Conservation (phyloP, 2,329 filamentous ascomycete genomes). For the Sporothrix dimorphospora region DNA sequence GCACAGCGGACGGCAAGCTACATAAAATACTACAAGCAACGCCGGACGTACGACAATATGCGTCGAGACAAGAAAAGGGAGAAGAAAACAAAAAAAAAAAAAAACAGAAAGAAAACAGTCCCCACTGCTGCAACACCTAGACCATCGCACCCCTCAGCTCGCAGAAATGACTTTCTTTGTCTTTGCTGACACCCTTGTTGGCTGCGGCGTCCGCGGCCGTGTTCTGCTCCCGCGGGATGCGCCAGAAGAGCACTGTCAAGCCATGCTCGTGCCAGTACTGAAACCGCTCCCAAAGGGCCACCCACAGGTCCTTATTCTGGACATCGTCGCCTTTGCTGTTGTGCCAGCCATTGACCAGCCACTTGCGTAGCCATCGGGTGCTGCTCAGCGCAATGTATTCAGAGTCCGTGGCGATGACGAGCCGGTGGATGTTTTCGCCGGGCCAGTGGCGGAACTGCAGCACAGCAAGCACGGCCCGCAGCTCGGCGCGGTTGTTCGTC, state of each 20-base stretch:
- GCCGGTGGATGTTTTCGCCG: conserved; percentile 43
- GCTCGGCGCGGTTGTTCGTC: conserved; percentile 57
- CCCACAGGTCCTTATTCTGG: conserved; percentile 51
- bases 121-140: background rate
- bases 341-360: conserved; percentile 46
- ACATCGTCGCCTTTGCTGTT: conserved; percentile 34
- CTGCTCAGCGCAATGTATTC: conserved; percentile 48
- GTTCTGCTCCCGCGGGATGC: background rate
- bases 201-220: background rate
- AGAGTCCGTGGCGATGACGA: conserved; percentile 60
- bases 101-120: background rate
- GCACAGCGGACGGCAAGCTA: background rate
- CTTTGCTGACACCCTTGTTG: too few species aligned
- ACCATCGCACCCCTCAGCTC: background rate
- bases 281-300: conserved; percentile 38
- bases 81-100: too few species aligned
- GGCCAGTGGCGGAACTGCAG: conserved; percentile 51
- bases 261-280: background rate
- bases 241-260: background rate
- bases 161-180: too few species aligned
- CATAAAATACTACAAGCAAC: background rate
- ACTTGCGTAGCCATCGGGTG: conserved; percentile 45
- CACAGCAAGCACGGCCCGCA: conserved; percentile 57
- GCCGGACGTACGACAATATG: background rate
- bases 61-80: too few species aligned